Percentiles rank a stretch among this genome's conserved stretches.
Conservation (phyloP, 768 basidiomycete species). For the Trametes punicea region DNA sequence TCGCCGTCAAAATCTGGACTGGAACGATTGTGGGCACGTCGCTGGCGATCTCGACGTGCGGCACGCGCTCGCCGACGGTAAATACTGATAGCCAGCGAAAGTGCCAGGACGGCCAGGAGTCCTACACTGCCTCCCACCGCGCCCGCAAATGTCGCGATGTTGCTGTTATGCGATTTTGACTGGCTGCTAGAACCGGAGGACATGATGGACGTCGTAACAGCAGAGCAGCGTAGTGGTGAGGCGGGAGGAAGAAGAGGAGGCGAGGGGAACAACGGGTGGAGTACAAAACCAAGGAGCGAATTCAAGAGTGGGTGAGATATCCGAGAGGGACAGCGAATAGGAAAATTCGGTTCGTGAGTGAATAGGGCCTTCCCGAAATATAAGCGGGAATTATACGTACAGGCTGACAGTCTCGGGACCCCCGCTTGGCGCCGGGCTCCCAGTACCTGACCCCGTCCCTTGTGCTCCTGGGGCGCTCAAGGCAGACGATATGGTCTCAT, state of each 20-base stretch:
- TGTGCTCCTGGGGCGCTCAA: constrained; percentile 15
- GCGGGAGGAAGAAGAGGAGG: constrained; percentile 16
- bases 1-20: constrained; percentile 21
- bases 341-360: constrained; percentile 27
- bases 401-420: constrained; percentile 22
- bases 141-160: constrained; percentile 48
- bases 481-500: constrained; percentile 11
- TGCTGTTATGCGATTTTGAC: constrained; percentile 25
- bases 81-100: constrained; percentile 50
- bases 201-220: constrained; percentile 12
- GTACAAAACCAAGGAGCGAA: constrained; percentile 25
- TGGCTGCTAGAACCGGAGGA: constrained; percentile 16
- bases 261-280: constrained; percentile 14
- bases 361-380: constrained; percentile 30
- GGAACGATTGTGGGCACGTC: constrained; percentile 25
- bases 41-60: constrained; percentile 38
- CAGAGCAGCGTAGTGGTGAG: constrained; percentile 11
- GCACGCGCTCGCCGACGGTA: constrained; percentile 43
- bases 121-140: constrained; percentile 52
- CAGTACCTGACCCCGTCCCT: constrained; percentile 22
- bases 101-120: constrained; percentile 44
- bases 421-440: constrained; percentile 24
- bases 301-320: constrained; percentile 24
- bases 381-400: constrained; percentile 37
- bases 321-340: constrained; percentile 26